phyloP scores from a whole-genome alignment of 225 moss, liverwort and hornwort species.

The Pseudisothecium myosuroides region DNA sequence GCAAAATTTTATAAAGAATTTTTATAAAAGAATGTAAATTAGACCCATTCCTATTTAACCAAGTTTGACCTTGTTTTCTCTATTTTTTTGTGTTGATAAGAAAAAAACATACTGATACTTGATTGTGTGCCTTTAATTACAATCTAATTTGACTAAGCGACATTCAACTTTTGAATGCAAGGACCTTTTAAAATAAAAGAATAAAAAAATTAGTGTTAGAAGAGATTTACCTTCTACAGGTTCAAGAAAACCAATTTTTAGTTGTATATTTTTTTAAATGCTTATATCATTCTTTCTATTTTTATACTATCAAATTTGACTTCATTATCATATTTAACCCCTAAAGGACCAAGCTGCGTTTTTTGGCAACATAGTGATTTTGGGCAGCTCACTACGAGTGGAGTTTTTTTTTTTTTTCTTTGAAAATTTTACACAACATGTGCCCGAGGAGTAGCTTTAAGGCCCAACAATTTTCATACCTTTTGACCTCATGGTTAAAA shows the following conservation, averaged over 20 bases:
- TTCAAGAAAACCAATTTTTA: rapidly evolving
- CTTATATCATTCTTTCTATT: neutral
- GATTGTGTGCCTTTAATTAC: rapidly evolving
- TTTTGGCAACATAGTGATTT: too few species aligned
- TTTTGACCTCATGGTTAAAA: too few species aligned
- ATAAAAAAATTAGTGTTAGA: too few species aligned
- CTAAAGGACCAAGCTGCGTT: too few species aligned
- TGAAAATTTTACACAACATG: too few species aligned
- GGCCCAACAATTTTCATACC: too few species aligned
- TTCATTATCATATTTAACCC: too few species aligned
- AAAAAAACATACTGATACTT: neutral
- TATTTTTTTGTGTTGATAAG: neutral
- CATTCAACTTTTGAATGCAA: neutral
- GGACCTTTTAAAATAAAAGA: neutral
- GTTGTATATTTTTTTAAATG: neutral
- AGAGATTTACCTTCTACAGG: neutral
- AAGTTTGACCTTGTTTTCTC: neutral
- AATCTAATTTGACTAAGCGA: neutral
- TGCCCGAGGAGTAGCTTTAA: too few species aligned
- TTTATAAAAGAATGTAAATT: neutral
- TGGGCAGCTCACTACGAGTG: too few species aligned
- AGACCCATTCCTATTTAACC: rapidly evolving
- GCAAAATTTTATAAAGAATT: neutral
- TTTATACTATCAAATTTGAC: too few species aligned
- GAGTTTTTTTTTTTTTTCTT: too few species aligned